These are phyloP conservation scores for Phialophora macrospora DNA, from an alignment of 2,329 filamentous ascomycete species.

Conservation along the genomic window DNA sequence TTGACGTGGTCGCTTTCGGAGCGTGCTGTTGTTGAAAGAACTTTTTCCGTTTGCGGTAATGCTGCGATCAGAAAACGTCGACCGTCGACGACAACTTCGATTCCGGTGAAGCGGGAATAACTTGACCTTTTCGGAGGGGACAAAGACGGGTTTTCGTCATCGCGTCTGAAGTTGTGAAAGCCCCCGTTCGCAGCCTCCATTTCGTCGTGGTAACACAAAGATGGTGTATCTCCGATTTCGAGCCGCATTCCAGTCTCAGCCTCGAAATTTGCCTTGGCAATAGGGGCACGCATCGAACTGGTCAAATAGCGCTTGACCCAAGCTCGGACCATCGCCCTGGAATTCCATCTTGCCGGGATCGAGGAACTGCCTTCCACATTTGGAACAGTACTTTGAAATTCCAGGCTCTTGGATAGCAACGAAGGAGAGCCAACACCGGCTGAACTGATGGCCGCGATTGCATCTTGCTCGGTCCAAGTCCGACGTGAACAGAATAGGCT, in stretches of 20 bases:
- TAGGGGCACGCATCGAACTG: slow-evolving; percentile 39
- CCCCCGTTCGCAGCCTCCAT: slow-evolving; percentile 29
- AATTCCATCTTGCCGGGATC: slow-evolving; percentile 34
- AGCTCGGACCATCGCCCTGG: slow-evolving; percentile 33
- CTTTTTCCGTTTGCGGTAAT: slow-evolving; percentile 35
- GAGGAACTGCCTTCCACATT: slow-evolving; percentile 40
- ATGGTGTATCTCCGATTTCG: slow-evolving; percentile 20
- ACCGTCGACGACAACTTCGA: slow-evolving; percentile 2
- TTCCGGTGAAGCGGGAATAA: slow-evolving; percentile 16
- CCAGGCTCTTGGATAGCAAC: slow-evolving; percentile 40
- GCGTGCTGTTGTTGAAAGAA: slow-evolving; percentile 29
- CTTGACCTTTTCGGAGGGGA: slow-evolving; percentile 28
- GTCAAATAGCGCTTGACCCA: slow-evolving; percentile 36
- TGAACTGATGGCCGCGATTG: slow-evolving; percentile 36
- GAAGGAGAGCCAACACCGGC: slow-evolving; percentile 39
- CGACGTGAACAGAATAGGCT: slow-evolving; percentile 27
- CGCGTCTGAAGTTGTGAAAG: not conserved
- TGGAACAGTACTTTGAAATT: slow-evolving; percentile 40
- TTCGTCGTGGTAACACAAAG: slow-evolving; percentile 32
- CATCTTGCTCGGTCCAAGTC: slow-evolving; percentile 27
- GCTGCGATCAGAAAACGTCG: slow-evolving; percentile 18
- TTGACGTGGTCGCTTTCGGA: slow-evolving; percentile 26
- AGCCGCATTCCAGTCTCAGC: slow-evolving; percentile 37
- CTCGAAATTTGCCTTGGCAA: slow-evolving; percentile 40
- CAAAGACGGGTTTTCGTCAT: slow-evolving; percentile 19